Percentiles rank a stretch among this genome's conserved stretches.
Conservation (phyloP, 148 eudicot species). For the Beta vulgaris region DNA sequence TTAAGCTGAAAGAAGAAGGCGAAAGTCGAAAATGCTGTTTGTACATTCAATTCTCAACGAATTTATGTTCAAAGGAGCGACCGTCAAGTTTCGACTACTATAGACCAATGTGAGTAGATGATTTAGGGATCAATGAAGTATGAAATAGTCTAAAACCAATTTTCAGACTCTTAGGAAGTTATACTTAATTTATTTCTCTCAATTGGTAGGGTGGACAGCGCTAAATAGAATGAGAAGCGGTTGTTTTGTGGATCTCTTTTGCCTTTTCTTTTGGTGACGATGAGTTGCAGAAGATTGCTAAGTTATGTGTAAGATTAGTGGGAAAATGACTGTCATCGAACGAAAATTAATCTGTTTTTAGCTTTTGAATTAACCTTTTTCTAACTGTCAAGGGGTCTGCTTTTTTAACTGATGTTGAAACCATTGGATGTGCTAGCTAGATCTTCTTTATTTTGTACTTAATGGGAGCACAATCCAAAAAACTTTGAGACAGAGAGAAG, state of each 20-base stretch:
- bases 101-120: too few species aligned
- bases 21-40: too few species aligned
- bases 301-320: background rate
- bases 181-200: too few species aligned
- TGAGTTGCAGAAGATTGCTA: background rate
- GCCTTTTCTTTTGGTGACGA: background rate
- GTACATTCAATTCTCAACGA: too few species aligned
- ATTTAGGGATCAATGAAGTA: too few species aligned
- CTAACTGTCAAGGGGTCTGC: background rate
- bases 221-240: background rate
- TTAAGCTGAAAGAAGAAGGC: too few species aligned
- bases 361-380: slow-evolving; percentile 15
- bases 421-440: background rate
- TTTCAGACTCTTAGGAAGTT: too few species aligned
- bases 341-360: background rate
- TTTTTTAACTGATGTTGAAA: background rate
- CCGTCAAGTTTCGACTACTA: too few species aligned
- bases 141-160: too few species aligned
- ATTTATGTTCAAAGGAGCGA: too few species aligned
- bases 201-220: background rate
- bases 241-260: background rate
- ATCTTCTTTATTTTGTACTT: slow-evolving; percentile 6
- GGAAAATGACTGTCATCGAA: slow-evolving; percentile 1
- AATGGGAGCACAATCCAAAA: background rate
- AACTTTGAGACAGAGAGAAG: background rate